Conservation (phyloP, 306 rosid species). For the Citrullus colocynthis region DNA sequence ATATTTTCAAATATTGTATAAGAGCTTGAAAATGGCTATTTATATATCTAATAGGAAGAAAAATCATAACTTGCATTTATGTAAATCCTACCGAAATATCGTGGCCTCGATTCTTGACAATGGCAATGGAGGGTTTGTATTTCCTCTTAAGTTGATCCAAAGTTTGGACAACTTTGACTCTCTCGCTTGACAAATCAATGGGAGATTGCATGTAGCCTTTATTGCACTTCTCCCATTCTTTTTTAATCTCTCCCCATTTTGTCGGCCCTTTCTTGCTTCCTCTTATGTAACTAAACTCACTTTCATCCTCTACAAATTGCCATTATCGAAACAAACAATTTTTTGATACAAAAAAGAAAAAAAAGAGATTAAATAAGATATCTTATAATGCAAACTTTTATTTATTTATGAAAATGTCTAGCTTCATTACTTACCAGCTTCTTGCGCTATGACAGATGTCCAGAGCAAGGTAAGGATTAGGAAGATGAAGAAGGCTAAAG, state of each 20-base stretch:
- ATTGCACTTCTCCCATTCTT: constrained; percentile 46
- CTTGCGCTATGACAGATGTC: constrained; percentile 28
- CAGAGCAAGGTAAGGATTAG: neutral
- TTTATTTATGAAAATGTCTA: no score
- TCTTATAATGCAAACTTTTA: no score
- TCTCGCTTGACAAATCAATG: constrained; percentile 30
- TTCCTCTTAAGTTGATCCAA: constrained; percentile 18
- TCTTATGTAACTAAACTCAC: constrained; percentile 10
- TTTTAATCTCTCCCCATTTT: constrained; percentile 15
- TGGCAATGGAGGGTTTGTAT: constrained; percentile 38
- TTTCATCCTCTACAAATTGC: constrained; percentile 13
- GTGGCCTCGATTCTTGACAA: constrained; percentile 48
- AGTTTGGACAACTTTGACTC: constrained; percentile 19
- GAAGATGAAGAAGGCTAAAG: neutral
- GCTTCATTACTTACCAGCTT: constrained; percentile 36
- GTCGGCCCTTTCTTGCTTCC: constrained; percentile 16
- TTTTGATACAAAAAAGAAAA: no score
- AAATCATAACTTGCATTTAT: no score
- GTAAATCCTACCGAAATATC: constrained; percentile 36
- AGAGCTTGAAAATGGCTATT: no score
- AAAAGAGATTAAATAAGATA: no score
- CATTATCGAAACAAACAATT: neutral
- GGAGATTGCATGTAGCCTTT: constrained; percentile 55
- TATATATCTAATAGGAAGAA: no score
- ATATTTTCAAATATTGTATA: no score